Evolutionary conservation across 345 rosid species (phyloP).

Genomic region (Populus tremula): DNA sequence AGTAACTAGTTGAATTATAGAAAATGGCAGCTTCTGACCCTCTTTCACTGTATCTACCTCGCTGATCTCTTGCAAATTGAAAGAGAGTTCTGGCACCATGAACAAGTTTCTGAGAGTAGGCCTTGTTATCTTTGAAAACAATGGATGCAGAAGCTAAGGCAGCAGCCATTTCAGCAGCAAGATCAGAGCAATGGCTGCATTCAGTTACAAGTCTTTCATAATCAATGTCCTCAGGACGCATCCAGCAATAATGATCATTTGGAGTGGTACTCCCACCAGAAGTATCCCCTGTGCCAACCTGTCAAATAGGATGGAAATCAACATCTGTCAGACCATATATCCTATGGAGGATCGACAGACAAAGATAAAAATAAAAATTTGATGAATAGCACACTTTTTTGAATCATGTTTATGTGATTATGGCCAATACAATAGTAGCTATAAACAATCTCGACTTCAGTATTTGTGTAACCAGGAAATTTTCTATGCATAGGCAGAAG

Average conservation of each 20-base stretch:
- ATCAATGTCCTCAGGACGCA: conserved; percentile 98
- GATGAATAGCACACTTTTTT: neutral
- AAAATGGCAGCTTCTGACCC: conserved; percentile 55
- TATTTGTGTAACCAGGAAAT: neutral
- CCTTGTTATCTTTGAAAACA: conserved; percentile 90
- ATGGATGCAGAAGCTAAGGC: conserved; percentile 92
- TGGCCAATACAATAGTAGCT: neutral
- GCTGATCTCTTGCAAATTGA: conserved; percentile 60
- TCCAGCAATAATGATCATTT: conserved; percentile 97
- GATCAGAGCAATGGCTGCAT: conserved; percentile 83
- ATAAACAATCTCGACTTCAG: neutral
- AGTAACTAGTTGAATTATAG: conserved; percentile 82
- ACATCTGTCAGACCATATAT: neutral
- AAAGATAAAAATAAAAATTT: neutral
- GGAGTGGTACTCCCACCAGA: conserved; percentile 64
- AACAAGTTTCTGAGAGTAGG: conserved; percentile 87
- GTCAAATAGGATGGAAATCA: neutral
- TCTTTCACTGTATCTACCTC: conserved; percentile 84
- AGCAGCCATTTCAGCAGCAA: conserved; percentile 98
- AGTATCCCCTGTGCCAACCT: conserved; percentile 94
- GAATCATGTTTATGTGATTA: neutral
- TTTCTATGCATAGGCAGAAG: neutral
- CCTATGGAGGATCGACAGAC: neutral
- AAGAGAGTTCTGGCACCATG: conserved; percentile 82
- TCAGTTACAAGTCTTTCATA: conserved; percentile 60